Base-by-base conservation (phyloP, 805 yeast species). In the Nakazawaea ernobii region DNA sequence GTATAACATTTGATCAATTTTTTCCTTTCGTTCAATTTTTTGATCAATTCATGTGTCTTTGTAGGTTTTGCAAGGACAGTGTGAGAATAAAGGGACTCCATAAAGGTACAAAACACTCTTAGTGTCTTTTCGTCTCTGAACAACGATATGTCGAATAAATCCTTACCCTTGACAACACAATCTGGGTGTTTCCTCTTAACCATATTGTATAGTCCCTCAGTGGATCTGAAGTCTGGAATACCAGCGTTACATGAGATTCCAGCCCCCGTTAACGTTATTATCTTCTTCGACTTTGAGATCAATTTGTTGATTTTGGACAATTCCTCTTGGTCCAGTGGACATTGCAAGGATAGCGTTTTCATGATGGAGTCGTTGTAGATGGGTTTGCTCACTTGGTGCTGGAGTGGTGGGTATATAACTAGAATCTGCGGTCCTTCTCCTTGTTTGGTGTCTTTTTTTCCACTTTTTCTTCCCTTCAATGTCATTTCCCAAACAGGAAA, bases 171-270 rank as follows among this genome's bases (percentile, higher is more conserved):
- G 38, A 84, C 81, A 15, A 84, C 73, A 9, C 76, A 69, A 37
- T 72, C 73, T 1, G 91, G 85, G 55, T 78, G 75, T 52, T 77
- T 77, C 15, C 67, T 62, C 59, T 84, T 87, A 30, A 84, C 86
- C 65, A 81, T 61, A 50, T 84, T 81, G 66, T 92, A 91, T 8
- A 91, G 73, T 2, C 98, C 98, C 54, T 84, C 79, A 8, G 82
- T 70, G 4, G 95, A 86, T 48, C 98, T 74, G 62, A 91, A 91
- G 61, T 92, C 98, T 2, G 99, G 99, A 41, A 92, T 94, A 0
- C 99, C 98, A 1, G 98, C 97, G 60, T 86, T 88, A 61, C 97
- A 89, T 13, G 97, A 88, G 49, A 92, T 89, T 0, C 99, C 99
- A 2, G 99, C 99, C 7, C 99, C 98, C 0, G 97, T 90, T 46